A percentile compares a stretch with the other conserved stretches of the same genome.
phyloP scores from a whole-genome alignment of 192 early-diverging fungal genomes.

The Coemansia sp. region DNA sequence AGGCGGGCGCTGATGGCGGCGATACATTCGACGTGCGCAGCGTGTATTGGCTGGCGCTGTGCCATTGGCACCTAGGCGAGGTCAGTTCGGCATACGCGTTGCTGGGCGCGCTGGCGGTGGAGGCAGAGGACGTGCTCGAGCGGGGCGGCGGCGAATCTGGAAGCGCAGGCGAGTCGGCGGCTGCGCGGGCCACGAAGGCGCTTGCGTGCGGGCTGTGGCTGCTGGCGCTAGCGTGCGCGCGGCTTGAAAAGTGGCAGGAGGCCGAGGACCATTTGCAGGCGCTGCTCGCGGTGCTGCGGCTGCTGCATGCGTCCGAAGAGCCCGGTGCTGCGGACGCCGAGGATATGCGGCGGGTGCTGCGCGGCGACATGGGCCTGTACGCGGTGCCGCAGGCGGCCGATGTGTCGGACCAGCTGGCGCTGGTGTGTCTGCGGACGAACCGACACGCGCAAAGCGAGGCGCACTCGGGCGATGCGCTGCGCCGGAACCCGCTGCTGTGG shows the following conservation, averaged over 20 bases:
- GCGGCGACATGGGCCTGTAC: constrained; percentile 10
- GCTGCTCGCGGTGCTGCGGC: constrained; percentile 12
- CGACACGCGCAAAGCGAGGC: constrained; percentile 34
- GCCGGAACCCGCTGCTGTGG: constrained; percentile 49
- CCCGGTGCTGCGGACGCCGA: constrained; percentile 9
- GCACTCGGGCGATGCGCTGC: constrained; percentile 33
- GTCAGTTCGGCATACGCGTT: constrained; percentile 31
- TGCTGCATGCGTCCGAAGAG: constrained; percentile 26
- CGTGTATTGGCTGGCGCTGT: constrained; percentile 50
- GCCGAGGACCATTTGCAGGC: constrained; percentile 44
- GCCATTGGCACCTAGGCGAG: constrained; percentile 51
- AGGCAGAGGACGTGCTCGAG: constrained; percentile 31
- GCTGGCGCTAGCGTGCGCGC: constrained; percentile 39
- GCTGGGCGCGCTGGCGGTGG: constrained; percentile 19
- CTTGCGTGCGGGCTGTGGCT: constrained; percentile 48
- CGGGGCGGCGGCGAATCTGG: constrained; percentile 6
- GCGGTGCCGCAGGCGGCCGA: constrained; percentile 28
- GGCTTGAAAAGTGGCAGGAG: constrained; percentile 53
- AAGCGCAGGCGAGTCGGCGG: background rate
- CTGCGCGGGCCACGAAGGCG: constrained; percentile 24
- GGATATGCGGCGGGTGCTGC: constrained; percentile 10
- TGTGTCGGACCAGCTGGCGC: constrained; percentile 38
- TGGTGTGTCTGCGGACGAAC: constrained; percentile 46
- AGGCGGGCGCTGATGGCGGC: background rate
- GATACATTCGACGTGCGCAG: constrained; percentile 37